Evolutionary conservation across 169 alveolate species (phyloP), one percentile per base, ranked within the genome.

Genomic region (Plasmodium knowlesi): DNA sequence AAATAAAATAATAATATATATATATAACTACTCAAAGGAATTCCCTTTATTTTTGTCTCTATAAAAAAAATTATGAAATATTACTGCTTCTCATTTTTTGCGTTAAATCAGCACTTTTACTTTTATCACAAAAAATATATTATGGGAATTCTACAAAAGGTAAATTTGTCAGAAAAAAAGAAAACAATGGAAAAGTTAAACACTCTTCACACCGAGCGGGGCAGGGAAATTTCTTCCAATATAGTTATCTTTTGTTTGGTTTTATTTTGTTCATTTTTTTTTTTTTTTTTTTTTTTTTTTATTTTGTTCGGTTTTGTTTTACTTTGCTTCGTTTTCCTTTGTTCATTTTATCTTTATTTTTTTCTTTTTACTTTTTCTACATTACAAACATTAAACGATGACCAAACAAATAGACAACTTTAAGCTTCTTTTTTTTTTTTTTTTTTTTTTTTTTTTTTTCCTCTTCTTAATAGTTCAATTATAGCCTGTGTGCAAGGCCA

Each of bases 401-500:
- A 50, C 1, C 92, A 85, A 32, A 41, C 61, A 85, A 67, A 83
- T 14, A 67, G 39, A 37, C 53, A 70, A 70, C 73, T 67, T 61
- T 39, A 39, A 39, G 46, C 46, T 39, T 39, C 30, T 82, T 82
- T 54, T 50, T 82, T 5, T 82, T 82, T 54, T 83, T 50, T 83
- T 83, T 83, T 83, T 67, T 41, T 83, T 83, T 39, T 54, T 82
- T 82, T 82, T 50, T 82, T 5, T 81, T 81, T 53, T 83, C 25
- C 67, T 83, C 57, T 83, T 67, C 73, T 83, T 83, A 70, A 70
- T 70, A 22, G 39, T 39, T 67, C 30, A 37, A 34, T 16, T 82
- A 28, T 76, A 80, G 86, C 91, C 72, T 82, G 86, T 82, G 82
- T 61, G 91, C 91, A 82, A 34, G 50, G 57, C 74, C 32, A 61